phyloP scores from a whole-genome alignment of 2,329 filamentous ascomycete species.

The Aspergillus tubingensis region DNA sequence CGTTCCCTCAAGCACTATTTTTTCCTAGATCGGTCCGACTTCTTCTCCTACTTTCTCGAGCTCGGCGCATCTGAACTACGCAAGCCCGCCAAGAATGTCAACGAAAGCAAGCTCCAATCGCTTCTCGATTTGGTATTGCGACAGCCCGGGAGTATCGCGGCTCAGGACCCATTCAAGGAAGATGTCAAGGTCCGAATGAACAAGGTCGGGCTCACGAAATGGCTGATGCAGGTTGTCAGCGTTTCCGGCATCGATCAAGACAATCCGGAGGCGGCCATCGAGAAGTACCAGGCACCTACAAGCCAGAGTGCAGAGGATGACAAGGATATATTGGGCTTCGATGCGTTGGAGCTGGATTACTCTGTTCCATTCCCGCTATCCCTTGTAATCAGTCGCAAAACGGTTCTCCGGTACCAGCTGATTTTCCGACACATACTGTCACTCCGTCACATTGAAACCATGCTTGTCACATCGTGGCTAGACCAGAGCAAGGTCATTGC shows the following conservation, averaged over 20 bases:
- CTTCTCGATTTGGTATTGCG: slow-evolving; percentile 92
- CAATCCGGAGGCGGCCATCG: slow-evolving; percentile 59
- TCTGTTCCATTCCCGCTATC: slow-evolving; percentile 92
- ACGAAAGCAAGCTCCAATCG: slow-evolving; percentile 89
- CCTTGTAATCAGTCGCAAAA: slow-evolving; percentile 92
- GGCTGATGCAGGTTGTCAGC: slow-evolving; percentile 92
- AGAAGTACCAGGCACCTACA: slow-evolving; percentile 72
- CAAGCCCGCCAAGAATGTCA: slow-evolving; percentile 85
- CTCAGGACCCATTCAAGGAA: slow-evolving; percentile 95
- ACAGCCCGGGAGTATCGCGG: slow-evolving; percentile 92
- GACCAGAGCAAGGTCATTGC: slow-evolving; percentile 77
- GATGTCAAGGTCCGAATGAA: slow-evolving; percentile 98
- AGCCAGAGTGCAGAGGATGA: slow-evolving; percentile 65
- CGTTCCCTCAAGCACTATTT: slow-evolving; percentile 97
- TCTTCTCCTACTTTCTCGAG: slow-evolving; percentile 97
- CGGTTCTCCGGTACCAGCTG: slow-evolving; percentile 93
- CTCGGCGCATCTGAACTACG: slow-evolving; percentile 85
- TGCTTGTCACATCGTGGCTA: slow-evolving; percentile 85
- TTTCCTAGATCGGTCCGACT: slow-evolving; percentile 96
- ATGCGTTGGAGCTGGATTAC: slow-evolving; percentile 92
- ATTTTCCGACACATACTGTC: slow-evolving; percentile 93
- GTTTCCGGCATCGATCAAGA: slow-evolving; percentile 94
- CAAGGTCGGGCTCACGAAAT: slow-evolving; percentile 87
- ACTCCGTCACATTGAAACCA: slow-evolving; percentile 82
- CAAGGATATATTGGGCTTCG: slow-evolving; percentile 86